Evolutionary conservation across 306 rosid genomes (phyloP), one percentile per base, ranked within the genome.

Genomic region (Fragaria nilgerrensis): DNA sequence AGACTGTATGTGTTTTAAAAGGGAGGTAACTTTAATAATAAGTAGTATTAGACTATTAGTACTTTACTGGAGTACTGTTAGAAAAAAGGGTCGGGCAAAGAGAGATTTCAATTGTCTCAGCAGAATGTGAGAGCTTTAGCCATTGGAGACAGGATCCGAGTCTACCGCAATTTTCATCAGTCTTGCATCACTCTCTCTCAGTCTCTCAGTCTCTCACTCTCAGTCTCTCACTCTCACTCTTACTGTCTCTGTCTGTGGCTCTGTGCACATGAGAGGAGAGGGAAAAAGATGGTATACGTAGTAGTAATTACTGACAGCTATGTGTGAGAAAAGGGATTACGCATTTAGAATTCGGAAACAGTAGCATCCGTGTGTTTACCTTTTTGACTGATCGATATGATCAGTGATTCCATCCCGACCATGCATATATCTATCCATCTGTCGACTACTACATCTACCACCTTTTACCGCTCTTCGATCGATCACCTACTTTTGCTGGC

Each of bases 141-240:
- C 73, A 34, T 52, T 50, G 85, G 89, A 72, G 91, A 90, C 97
- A 92, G 93, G 97, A 92, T 92, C 97, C 97, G 97, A 92, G 93
- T 88, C 92, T 86, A 88, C 89, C 96, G 97, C 92, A 56, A 83
- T 55, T 81, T 71, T 78, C 83, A 79, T 83, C 86, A 82, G 50
- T 63, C 77, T 82, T 74, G 77, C 86, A 74, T 82, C 86, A 83
- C 80, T 43, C 45, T 56, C 68, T 11, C n/a, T 37, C 37, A 22
- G 13, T 32, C 41, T 9, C 62, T 55, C 32, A 20, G 3, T 52
- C 14, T n/a, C 62, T 55, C 27, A 55, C 14, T 55, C 64, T 58
- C 23, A 17, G 17, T 48, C 58, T 8, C 61, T 53, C 29, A 19
- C 29, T n/a, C 62, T 56, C 29, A 56, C 15, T 56, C 64, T 58